phyloP scores from a whole-genome alignment of 306 rosid species.

The Cucumis hystrix region DNA sequence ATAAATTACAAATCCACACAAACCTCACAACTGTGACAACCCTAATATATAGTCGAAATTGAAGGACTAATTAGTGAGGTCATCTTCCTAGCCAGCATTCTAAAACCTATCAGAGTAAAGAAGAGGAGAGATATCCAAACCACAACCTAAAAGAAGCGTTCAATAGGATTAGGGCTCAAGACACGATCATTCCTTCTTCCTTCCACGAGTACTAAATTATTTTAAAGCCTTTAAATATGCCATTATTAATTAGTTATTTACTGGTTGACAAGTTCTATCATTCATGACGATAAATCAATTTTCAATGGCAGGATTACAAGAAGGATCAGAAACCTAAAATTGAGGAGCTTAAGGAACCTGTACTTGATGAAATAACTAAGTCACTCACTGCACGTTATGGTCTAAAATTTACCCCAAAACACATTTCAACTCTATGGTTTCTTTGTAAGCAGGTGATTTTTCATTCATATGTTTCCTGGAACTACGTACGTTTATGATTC shows the following conservation, averaged over 20 bases:
- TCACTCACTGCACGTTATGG: slow-evolving; percentile 39
- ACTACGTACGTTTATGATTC: not conserved
- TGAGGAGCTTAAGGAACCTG: slow-evolving; percentile 62
- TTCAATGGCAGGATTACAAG: slow-evolving; percentile 40
- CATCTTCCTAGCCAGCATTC: too few species aligned
- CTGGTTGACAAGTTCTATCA: not conserved
- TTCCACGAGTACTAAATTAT: not conserved
- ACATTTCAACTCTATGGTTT: slow-evolving; percentile 74
- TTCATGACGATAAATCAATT: not conserved
- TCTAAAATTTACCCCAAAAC: slow-evolving; percentile 64
- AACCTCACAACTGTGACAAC: too few species aligned
- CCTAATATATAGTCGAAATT: too few species aligned
- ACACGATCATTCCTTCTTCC: too few species aligned
- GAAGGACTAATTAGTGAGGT: too few species aligned
- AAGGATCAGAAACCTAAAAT: slow-evolving; percentile 63
- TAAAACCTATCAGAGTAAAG: too few species aligned
- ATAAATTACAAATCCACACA: too few species aligned
- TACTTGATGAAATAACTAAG: slow-evolving; percentile 50
- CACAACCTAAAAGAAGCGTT: too few species aligned
- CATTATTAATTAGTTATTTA: not conserved
- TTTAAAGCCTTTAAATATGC: not conserved
- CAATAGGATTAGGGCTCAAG: too few species aligned
- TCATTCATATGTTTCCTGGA: not conserved
- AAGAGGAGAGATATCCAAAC: too few species aligned
- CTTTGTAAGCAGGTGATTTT: slow-evolving; percentile 82